Base-by-base conservation (phyloP, 1,139 yeast species). In the Torulaspora pretoriensis region DNA sequence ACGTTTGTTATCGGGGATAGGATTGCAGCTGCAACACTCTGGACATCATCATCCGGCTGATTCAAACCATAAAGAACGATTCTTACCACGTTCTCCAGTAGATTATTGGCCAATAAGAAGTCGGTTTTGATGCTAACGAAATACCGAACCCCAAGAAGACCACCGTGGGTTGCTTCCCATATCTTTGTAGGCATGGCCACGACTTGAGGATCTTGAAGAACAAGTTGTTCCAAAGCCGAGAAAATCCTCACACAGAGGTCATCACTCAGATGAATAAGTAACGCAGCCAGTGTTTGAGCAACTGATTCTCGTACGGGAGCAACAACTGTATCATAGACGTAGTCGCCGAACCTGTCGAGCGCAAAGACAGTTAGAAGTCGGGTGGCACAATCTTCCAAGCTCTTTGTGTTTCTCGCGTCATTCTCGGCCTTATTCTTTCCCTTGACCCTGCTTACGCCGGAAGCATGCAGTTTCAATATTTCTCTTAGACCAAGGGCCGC, bases 141-240 rank as follows among this genome's bases (percentile, higher is more conserved):
- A 66, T 94, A 94, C 48, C 96, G 73, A 44, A 94, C 72, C 0
- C 98, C 98, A 22, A 94, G 75, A 83, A 94, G 82, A 38, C 98
- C 99, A 52, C 98, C 98, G 70, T 94, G 98, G 49, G 94, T 87
- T 1, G 97, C 97, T 64, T 94, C 97, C 98, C 98, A 94, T 45
- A 67, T 51, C 40, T 59, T 63, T 45, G 54, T 60, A 22, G 64
- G 64, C 28, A 55, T 46, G 3, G 60, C 60, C 9, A 60, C 54
- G 1, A 63, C 51, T 38, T 68, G 69, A 6, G 76, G 72, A 40
- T 82, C 78, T 64, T 94, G 98, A 44, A 85, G 66, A 0, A 89
- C 88, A 46, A 94, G 71, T 40, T 77, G 74, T 47, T 80, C 77
- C 45, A 94, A 72, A 26, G 83, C 81, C 17, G 71, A 61, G 61